Evolutionary conservation across 805 yeast genomes (phyloP).

Genomic region (Wickerhamomyces alni): DNA sequence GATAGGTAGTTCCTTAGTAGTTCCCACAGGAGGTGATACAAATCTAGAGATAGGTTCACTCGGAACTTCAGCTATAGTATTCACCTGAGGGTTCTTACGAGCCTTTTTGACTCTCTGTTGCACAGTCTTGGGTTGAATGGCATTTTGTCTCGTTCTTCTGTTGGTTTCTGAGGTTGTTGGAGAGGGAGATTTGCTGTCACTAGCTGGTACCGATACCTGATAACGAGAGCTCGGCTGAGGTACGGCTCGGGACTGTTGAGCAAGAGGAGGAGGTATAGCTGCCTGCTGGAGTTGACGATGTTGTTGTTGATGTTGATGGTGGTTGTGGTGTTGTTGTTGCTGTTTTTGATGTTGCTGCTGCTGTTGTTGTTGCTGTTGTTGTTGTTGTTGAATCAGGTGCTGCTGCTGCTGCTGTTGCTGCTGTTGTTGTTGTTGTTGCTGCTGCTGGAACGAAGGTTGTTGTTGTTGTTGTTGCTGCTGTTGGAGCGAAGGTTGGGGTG

Average conservation of each 20-base stretch:
- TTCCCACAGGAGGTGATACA: constrained; percentile 4
- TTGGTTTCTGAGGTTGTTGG: constrained; percentile 3
- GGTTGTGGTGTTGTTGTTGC: constrained; percentile 8
- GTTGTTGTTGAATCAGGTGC: neutral
- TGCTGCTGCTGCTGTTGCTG: too few relatives aligned
- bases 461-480: neutral
- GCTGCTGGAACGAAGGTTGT: too few relatives aligned
- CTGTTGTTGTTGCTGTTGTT: constrained; percentile 8
- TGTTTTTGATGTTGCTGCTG: constrained; percentile 7
- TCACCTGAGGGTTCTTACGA: neutral
- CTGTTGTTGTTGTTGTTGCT: too few relatives aligned
- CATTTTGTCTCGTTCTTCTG: neutral
- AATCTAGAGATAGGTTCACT: constrained; percentile 7
- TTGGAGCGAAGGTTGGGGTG: constrained; percentile 1
- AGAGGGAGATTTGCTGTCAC: constrained; percentile 3
- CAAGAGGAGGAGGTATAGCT: too few relatives aligned
- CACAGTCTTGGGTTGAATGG: neutral
- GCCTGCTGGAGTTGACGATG: neutral
- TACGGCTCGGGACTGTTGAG: too few relatives aligned
- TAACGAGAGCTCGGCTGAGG: neutral
- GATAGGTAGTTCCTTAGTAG: constrained; percentile 23
- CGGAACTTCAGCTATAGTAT: neutral
- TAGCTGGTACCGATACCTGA: constrained; percentile 4
- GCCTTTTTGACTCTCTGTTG: neutral
- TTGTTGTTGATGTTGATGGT: constrained; percentile 7